Evolutionary conservation across 768 basidiomycete genomes (phyloP).

Genomic region (Collybia sordida): DNA sequence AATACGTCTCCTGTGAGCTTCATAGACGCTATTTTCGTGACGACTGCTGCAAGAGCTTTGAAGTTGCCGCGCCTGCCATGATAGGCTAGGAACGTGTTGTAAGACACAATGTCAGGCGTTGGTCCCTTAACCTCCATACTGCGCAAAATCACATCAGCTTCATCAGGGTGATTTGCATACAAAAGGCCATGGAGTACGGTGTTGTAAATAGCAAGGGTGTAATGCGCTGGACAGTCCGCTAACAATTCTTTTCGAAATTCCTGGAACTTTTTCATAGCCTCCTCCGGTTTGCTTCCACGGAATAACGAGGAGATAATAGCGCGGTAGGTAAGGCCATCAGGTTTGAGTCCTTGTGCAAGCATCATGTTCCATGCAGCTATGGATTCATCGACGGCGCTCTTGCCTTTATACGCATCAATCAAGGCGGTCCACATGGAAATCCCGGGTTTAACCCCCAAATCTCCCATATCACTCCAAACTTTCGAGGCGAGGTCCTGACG

Average conservation of each 20-base stretch:
- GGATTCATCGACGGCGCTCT: slow-evolving; percentile 51
- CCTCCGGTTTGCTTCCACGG: slow-evolving; percentile 45
- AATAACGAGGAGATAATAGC: slow-evolving; percentile 67
- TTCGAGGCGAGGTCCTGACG: slow-evolving; percentile 56
- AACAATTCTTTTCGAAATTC: slow-evolving; percentile 43
- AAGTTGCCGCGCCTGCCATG: slow-evolving; percentile 65
- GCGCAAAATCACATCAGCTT: slow-evolving; percentile 41
- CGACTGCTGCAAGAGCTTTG: slow-evolving; percentile 51
- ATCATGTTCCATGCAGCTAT: slow-evolving; percentile 65
- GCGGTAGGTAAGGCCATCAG: slow-evolving; percentile 65
- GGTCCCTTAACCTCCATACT: slow-evolving; percentile 51
- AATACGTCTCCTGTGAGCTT: slow-evolving; percentile 72
- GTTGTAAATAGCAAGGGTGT: slow-evolving; percentile 59
- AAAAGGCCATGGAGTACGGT: slow-evolving; percentile 74
- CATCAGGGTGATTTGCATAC: slow-evolving; percentile 31
- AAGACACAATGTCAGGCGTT: slow-evolving; percentile 68
- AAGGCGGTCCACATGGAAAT: slow-evolving; percentile 70
- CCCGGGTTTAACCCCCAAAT: slow-evolving; percentile 48
- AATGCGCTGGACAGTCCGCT: slow-evolving; percentile 17
- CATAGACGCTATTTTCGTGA: slow-evolving; percentile 55
- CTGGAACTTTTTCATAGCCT: slow-evolving; percentile 51
- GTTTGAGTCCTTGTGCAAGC: slow-evolving; percentile 50
- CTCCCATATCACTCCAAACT: slow-evolving; percentile 68
- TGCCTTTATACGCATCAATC: slow-evolving; percentile 58
- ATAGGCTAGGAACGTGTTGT: slow-evolving; percentile 78